Conservation (phyloP, 2,329 filamentous ascomycete species). For the Arthrobotrys entomopaga region DNA sequence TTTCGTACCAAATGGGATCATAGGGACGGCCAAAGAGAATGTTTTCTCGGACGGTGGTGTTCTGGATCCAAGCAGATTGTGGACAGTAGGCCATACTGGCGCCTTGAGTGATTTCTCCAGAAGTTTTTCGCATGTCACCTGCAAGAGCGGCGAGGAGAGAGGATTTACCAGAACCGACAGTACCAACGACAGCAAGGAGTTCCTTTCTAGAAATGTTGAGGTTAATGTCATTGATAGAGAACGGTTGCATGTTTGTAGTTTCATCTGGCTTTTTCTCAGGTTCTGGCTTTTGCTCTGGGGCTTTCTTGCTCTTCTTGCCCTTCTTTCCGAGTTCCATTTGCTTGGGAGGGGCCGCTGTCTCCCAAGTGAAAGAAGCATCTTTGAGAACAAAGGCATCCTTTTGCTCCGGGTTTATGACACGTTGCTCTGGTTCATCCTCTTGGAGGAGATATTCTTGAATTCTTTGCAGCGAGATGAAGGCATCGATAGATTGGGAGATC, state of each 20-base stretch:
- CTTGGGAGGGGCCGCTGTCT: conserved; percentile 75
- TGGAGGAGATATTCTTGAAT: conserved; percentile 88
- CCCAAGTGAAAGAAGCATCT: conserved; percentile 84
- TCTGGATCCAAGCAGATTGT: conserved; percentile 96
- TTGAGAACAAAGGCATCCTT: conserved; percentile 59
- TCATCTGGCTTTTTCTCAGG: conserved; percentile 59
- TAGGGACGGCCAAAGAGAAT: conserved; percentile 96
- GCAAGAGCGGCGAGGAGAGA: conserved; percentile 88
- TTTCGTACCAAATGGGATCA: conserved; percentile 78
- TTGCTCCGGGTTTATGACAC: conserved; percentile 59
- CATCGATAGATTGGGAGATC: conserved; percentile 88
- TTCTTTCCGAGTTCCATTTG: conserved; percentile 78
- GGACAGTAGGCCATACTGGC: conserved; percentile 90
- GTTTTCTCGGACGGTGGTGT: conserved; percentile 95
- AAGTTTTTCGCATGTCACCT: conserved; percentile 89
- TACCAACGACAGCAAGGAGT: conserved; percentile 88
- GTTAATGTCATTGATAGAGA: conserved; percentile 91
- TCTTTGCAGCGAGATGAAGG: conserved; percentile 82
- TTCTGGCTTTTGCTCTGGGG: conserved; percentile 75
- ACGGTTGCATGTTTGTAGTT: conserved; percentile 74
- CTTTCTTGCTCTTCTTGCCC: conserved; percentile 90
- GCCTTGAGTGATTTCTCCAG: conserved; percentile 82
- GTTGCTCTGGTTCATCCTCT: conserved; percentile 70
- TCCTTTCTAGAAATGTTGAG: conserved; percentile 92
- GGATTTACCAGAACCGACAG: conserved; percentile 93